phyloP scores from a whole-genome alignment of 2,329 filamentous ascomycete genomes.

The Sporothrix mexicana region DNA sequence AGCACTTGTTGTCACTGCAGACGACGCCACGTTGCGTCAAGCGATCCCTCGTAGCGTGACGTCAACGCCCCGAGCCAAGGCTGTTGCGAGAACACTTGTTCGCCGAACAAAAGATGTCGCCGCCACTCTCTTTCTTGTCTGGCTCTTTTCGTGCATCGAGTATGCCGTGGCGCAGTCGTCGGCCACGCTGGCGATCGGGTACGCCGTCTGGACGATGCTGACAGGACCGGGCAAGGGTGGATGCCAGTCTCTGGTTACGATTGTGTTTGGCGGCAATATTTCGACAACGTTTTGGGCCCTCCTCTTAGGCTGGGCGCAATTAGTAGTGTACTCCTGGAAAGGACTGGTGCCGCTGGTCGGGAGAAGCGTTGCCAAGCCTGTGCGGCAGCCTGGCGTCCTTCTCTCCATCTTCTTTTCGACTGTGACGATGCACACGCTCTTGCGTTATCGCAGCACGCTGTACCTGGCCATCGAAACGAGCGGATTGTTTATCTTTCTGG shows the following conservation, averaged over 20 bases:
- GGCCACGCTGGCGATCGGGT: constrained; percentile 42
- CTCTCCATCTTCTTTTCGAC: constrained; percentile 33
- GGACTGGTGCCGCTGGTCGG: constrained; percentile 37
- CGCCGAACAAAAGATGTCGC: constrained; percentile 29
- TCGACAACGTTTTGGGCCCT: constrained; percentile 3
- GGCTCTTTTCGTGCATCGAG: constrained; percentile 43
- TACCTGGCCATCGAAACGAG: constrained; percentile 49
- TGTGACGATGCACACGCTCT: constrained; percentile 37
- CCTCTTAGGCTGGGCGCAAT: constrained; percentile 34
- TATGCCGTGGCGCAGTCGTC: constrained; percentile 42
- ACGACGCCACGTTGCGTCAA: background rate
- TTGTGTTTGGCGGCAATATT: constrained; percentile 33
- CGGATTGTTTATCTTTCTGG: constrained; percentile 45
- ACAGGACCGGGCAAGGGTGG: constrained; percentile 32
- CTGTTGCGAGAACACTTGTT: constrained; percentile 27
- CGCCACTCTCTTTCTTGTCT: constrained; percentile 38
- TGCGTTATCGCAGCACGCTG: constrained; percentile 47
- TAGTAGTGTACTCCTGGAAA: constrained; percentile 29
- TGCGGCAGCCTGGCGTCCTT: constrained; percentile 37
- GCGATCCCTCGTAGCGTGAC: too few relatives aligned
- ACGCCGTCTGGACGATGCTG: constrained; percentile 36
- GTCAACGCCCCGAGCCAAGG: background rate
- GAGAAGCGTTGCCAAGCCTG: background rate
- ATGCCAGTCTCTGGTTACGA: constrained; percentile 30
- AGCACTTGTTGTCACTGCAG: constrained; percentile 24